phyloP scores from a whole-genome alignment of 2,329 filamentous ascomycete genomes.

The Phyllosticta citrichinensis region DNA sequence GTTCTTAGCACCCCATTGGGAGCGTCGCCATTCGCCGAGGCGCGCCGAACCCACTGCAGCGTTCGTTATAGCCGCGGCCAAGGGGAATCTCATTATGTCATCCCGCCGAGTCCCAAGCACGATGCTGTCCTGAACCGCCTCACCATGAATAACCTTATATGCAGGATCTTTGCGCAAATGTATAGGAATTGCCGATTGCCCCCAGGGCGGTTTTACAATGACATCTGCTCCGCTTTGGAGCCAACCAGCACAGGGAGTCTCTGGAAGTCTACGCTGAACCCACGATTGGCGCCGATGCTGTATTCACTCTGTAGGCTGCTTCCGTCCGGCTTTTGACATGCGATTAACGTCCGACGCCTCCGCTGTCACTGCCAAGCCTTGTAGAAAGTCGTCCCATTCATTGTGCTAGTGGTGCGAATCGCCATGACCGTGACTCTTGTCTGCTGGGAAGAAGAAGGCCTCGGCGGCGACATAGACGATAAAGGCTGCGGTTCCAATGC shows the following conservation, averaged over 20 bases:
- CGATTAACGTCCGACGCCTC: not conserved
- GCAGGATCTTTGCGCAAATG: not conserved
- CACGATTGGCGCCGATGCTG: not conserved
- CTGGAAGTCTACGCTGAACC: not conserved
- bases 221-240: not conserved
- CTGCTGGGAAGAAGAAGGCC: slow-evolving; percentile 70
- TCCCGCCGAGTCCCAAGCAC: not conserved
- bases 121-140: not conserved
- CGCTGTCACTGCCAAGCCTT: not conserved
- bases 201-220: not conserved
- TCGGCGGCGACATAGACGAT: slow-evolving; percentile 83
- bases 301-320: not conserved
- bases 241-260: not conserved
- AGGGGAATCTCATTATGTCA: not conserved
- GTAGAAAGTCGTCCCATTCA: not conserved
- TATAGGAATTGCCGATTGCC: not conserved
- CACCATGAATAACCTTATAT: not conserved
- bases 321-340: not conserved
- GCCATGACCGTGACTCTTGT: slow-evolving; percentile 26
- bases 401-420: slow-evolving; percentile 16
- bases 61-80: not conserved
- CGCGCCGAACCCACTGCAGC: not conserved
- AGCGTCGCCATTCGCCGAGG: not conserved
- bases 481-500: slow-evolving; percentile 87
- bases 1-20: not conserved